Conservation (phyloP, 768 basidiomycete species). For the Calvatia gigantea region DNA sequence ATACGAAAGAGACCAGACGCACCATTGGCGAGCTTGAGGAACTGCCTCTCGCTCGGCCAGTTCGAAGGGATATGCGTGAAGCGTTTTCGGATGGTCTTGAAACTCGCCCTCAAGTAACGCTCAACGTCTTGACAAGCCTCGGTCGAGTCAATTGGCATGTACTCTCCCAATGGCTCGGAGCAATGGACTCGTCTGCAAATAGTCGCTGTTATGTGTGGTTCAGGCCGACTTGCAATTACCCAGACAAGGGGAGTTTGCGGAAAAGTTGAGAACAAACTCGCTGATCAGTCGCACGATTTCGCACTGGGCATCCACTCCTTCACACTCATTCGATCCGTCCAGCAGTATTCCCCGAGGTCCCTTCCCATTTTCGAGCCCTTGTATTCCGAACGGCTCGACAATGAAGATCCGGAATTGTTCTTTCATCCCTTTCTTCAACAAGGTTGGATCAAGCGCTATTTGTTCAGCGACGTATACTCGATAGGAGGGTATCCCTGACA, state of each 20-base stretch:
- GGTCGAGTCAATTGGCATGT: background rate
- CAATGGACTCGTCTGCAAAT: background rate
- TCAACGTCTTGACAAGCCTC: background rate
- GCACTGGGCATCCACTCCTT: background rate
- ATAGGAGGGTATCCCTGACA: background rate
- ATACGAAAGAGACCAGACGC: background rate
- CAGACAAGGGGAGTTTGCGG: background rate
- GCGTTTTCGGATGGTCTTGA: background rate
- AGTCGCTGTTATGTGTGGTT: background rate
- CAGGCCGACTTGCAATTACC: background rate
- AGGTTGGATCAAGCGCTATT: background rate
- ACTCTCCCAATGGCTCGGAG: background rate
- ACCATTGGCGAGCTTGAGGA: background rate
- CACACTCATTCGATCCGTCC: background rate
- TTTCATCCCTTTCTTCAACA: background rate
- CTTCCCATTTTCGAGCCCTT: too few species aligned
- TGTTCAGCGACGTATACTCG: background rate
- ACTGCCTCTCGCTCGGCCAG: background rate
- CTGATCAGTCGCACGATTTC: background rate
- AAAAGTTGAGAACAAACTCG: background rate
- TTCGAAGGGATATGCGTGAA: background rate
- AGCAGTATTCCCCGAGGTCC: background rate
- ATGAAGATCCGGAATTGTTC: background rate
- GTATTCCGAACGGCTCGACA: background rate
- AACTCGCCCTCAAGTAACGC: background rate